Evolutionary conservation across 2,329 filamentous ascomycete species (phyloP), one percentile per base, ranked within the genome.

Genomic region (Alternaria solani): DNA sequence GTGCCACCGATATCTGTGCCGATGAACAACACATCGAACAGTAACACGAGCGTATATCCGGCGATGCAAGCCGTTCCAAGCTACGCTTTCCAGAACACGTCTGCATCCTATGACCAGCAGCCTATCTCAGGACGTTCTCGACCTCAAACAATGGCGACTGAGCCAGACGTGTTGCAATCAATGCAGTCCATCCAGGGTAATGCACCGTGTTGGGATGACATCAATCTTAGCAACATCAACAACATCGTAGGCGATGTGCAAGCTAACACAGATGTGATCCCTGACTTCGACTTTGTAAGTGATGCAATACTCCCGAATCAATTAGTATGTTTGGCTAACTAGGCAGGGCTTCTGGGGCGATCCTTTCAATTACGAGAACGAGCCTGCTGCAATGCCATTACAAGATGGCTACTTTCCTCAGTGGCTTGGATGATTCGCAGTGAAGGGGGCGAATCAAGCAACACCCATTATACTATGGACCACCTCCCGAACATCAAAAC

Each of bases 201-300:
- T 16, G 54, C 52, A 16, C 68, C 70, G 5, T 67, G 70, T 39
- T 76, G 73, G 71, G 72, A 77, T 23, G 75, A 78, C 26, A 64
- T 77, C 26, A 76, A 77, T 41, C 64, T 77, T 7, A 74, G 67
- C 53, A 74, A 72, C 41, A 72, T 76, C 23, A 74, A 74, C 55
- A 75, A 73, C 46, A 75, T 77, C 18, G 67, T 75, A 5, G 73
- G 68, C 30, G 70, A 74, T 48, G 59, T 69, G 9, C 63, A 69
- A 25, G 59, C 64, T 9, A 64, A 64, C 8, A 66, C 67, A n/a
- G 71, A 70, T 3, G 59, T 75, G 16, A 56, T 77, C 32, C 73
- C 74, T 6, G 75, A 78, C 28, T 76, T 78, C 44, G 76, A 79
- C 48, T 79, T 76, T 57, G 77, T 77, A 63, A 70, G 74, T 68